phyloP scores from a whole-genome alignment of 2,329 filamentous ascomycete genomes.

The Sphaerulina musiva region DNA sequence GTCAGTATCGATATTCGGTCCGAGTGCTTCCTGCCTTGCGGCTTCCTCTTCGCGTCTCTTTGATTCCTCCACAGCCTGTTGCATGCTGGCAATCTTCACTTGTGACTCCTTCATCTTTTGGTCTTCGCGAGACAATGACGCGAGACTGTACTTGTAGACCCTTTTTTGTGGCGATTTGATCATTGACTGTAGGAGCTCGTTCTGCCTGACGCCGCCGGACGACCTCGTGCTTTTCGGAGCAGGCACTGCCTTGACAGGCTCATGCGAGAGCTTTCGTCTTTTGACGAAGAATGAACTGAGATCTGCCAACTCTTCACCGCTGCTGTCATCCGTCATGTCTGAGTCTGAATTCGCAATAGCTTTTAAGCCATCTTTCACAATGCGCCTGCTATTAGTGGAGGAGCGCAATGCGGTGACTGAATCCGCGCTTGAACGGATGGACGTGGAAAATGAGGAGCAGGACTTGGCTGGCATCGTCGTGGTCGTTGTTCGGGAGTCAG shows the following conservation, averaged over 20 bases:
- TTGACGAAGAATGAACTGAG: constrained; percentile 30
- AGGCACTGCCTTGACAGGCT: not conserved
- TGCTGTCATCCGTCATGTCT: constrained; percentile 25
- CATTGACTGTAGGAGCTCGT: constrained; percentile 7
- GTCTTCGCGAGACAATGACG: constrained; percentile 25
- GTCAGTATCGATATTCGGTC: constrained; percentile 13
- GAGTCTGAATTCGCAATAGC: constrained; percentile 44
- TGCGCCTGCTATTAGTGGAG: constrained; percentile 42
- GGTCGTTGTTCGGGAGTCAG: constrained; percentile 3
- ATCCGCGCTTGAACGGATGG: constrained; percentile 28
- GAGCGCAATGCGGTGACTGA: constrained; percentile 12
- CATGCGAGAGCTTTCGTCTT: constrained; percentile 25
- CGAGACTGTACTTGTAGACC: constrained; percentile 28
- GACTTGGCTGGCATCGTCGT: constrained; percentile 1
- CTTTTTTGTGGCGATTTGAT: constrained; percentile 19
- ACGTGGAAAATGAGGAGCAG: constrained; percentile 25
- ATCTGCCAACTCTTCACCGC: constrained; percentile 31
- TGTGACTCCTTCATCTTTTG: constrained; percentile 23
- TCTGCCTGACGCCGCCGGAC: constrained; percentile 6
- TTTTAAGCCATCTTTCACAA: constrained; percentile 47
- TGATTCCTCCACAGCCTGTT: constrained; percentile 16
- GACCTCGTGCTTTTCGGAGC: constrained; percentile 6
- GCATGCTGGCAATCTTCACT: constrained; percentile 26
- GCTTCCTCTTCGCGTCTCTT: constrained; percentile 16
- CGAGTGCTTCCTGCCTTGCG: constrained; percentile 3